Percentiles rank a stretch among this genome's conserved stretches.
phyloP scores from a whole-genome alignment of 495 filamentous ascomycete genomes.

The Hypoxylon cercidicola region DNA sequence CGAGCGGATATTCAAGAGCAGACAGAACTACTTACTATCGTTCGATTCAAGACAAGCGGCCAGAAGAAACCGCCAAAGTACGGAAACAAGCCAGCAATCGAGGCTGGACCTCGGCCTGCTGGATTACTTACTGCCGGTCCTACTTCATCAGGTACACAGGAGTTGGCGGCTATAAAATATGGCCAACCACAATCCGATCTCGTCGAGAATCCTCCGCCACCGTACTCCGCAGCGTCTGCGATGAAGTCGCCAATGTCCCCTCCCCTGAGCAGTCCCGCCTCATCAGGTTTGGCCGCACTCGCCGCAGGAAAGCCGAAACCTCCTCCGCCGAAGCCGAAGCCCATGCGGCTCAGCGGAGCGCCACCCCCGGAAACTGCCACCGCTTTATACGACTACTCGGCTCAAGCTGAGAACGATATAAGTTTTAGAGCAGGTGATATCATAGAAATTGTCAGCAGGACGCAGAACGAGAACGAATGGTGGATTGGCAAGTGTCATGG shows the following conservation, averaged over 20 bases:
- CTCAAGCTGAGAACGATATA: constrained; percentile 93
- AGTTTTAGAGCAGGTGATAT: constrained; percentile 90
- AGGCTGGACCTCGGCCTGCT: constrained; percentile 49
- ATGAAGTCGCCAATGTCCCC: constrained; percentile 62
- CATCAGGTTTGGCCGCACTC: constrained; percentile 63
- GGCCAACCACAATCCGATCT: constrained; percentile 40
- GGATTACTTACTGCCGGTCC: constrained; percentile 54
- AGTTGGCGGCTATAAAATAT: constrained; percentile 35
- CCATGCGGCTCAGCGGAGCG: constrained; percentile 73
- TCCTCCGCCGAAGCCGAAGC: constrained; percentile 93
- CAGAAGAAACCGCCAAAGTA: constrained; percentile 66
- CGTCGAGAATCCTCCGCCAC: constrained; percentile 56
- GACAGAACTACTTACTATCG: constrained; percentile 82
- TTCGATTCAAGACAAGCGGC: constrained; percentile 88
- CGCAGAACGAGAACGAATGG: constrained; percentile 94
- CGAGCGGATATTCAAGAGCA: constrained; percentile 85
- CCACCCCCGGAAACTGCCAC: constrained; percentile 76
- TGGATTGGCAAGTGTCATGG: constrained; percentile 85
- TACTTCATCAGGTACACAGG: constrained; percentile 41
- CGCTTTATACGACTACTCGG: constrained; percentile 94
- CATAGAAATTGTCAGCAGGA: constrained; percentile 86
- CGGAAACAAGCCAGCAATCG: constrained; percentile 54
- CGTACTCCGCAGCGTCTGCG: constrained; percentile 67
- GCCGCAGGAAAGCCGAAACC: constrained; percentile 85
- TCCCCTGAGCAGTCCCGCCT: constrained; percentile 53